These are phyloP conservation scores for Lactarius evosmus DNA, from an alignment of 768 basidiomycete species.

Conservation along the genomic window DNA sequence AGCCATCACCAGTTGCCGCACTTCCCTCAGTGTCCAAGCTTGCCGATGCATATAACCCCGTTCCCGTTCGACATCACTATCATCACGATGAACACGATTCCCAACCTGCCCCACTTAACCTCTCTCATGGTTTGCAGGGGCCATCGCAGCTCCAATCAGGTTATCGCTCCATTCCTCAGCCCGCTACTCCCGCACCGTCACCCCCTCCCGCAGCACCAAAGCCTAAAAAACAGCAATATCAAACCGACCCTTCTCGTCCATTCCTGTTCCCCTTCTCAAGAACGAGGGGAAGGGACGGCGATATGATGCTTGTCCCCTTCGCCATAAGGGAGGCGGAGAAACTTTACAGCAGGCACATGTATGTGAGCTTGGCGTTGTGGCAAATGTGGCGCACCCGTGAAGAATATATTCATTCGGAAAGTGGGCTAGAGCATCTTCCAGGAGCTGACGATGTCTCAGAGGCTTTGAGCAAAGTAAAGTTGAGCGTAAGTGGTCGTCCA, in stretches of 20 bases:
- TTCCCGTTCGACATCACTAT: slow-evolving; percentile 92
- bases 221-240: slow-evolving; percentile 97
- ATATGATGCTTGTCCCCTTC: slow-evolving; percentile 79
- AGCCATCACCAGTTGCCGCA: slow-evolving; percentile 29
- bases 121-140: slow-evolving; percentile 33
- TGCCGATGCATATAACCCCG: slow-evolving; percentile 88
- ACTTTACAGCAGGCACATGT: slow-evolving; percentile 86
- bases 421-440: slow-evolving; percentile 80
- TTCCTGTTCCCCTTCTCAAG: slow-evolving; percentile 95
- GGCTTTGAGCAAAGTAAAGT: slow-evolving; percentile 35
- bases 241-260: slow-evolving; percentile 91
- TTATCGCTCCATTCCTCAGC: slow-evolving; percentile 53
- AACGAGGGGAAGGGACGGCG: slow-evolving; percentile 47
- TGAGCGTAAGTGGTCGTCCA: slow-evolving; percentile 29
- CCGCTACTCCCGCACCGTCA: slow-evolving; percentile 87
- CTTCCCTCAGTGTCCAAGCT: slow-evolving; percentile 57
- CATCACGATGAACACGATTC: slow-evolving; percentile 74
- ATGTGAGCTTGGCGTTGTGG: slow-evolving; percentile 79
- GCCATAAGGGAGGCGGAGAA: slow-evolving; percentile 95
- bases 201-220: slow-evolving; percentile 75
- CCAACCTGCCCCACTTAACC: slow-evolving; percentile 42
- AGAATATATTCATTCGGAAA: slow-evolving; percentile 92
- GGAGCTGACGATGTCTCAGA: slow-evolving; percentile 59
- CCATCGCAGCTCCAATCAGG: slow-evolving; percentile 40
- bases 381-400: slow-evolving; percentile 97